Evolutionary conservation across 805 yeast species (phyloP), one percentile per base, ranked within the genome.

Genomic region (Lachancea quebecensis): DNA sequence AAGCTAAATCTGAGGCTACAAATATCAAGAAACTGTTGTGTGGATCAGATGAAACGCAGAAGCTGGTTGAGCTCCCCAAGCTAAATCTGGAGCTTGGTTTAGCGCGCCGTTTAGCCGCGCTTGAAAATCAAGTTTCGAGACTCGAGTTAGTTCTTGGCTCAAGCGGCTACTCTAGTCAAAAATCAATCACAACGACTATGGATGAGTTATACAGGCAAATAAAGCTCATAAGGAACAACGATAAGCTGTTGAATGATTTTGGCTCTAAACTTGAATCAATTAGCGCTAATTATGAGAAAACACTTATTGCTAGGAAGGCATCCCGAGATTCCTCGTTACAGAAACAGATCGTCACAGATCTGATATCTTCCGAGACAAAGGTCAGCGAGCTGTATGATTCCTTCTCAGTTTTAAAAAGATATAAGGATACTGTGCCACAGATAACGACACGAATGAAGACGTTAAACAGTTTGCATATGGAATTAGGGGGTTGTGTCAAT

Each of bases 131-230:
- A 27, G 37, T 63, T 3, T 28, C 48, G 14, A 47, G 48, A n/a
- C 32, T 66, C 12, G 60, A 57, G 27, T 47, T 46, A 3, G 33
- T 44, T 4, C 41, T 59, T 4, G 54, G 54, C 8, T 15, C 29
- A 10, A 7, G 14, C n/a, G 39, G 16, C 9, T 29, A 10, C 4
- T 17, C 15, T 15, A 25, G 10, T 21, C 32, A 12, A n/a, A 44
- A 35, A n/a, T 51, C 57, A 5, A 40, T 64, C 3, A 59, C 55
- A 11, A 43, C 62, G 9, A 52, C 52, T 8, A 50, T 67, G 6
- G 64, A 66, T 36, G 61, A 58, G 12, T 42, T 67, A 0, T 59
- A 55, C 43, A 48, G 67, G 28, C 59, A 58, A 38, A 47, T 60
- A 29, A 54, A 57, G 33, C 51, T 67, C 1, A 31, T 67, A 4